These are phyloP conservation scores for Boletus sensibilis DNA, from an alignment of 768 basidiomycete species.

Conservation along the genomic window DNA sequence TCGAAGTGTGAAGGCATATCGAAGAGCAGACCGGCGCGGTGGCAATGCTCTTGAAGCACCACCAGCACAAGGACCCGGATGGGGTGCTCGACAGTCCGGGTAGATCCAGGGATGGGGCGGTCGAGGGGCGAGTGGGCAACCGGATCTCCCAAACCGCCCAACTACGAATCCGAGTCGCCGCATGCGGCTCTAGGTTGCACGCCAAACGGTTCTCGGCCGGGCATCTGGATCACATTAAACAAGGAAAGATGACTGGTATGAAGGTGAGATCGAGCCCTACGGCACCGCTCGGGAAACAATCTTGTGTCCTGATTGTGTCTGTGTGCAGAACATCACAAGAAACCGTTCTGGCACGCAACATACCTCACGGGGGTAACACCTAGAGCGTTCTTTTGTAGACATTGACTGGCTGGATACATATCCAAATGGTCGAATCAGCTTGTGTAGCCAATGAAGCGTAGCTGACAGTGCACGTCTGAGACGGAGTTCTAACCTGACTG, in stretches of 20 bases:
- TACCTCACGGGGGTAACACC: neutral
- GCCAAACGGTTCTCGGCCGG: neutral
- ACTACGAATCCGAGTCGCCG: neutral
- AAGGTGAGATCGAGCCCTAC: neutral
- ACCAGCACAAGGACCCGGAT: neutral
- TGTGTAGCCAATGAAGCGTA: neutral
- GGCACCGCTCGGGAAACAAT: neutral
- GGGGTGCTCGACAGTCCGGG: neutral
- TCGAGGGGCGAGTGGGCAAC: neutral
- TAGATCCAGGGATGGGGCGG: neutral
- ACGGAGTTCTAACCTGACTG: neutral
- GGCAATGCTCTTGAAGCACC: neutral
- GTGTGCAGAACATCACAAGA: neutral
- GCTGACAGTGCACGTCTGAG: neutral
- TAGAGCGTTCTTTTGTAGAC: neutral
- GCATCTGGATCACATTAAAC: no score
- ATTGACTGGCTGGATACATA: neutral
- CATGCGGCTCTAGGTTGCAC: neutral
- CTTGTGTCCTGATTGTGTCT: neutral
- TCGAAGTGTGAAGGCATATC: neutral
- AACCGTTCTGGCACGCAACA: neutral
- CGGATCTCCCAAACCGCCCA: neutral
- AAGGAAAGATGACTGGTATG: neutral
- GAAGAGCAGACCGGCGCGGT: neutral
- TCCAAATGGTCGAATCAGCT: no score